Evolutionary conservation across 2,329 filamentous ascomycete genomes (phyloP), one percentile per base, ranked within the genome.

Genomic region (Colletotrichum camelliae): DNA sequence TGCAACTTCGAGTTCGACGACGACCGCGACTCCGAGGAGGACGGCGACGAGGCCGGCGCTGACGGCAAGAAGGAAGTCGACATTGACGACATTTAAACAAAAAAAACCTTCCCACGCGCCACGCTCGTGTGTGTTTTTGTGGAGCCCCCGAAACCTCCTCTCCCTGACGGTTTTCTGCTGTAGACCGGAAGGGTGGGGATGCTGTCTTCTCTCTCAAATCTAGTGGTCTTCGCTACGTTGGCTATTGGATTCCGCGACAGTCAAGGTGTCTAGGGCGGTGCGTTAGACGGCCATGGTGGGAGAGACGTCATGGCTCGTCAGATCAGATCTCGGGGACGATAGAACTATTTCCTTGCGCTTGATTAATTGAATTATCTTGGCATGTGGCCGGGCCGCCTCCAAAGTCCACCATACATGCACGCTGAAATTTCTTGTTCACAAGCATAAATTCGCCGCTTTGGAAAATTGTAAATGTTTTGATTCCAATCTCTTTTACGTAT

Each of bases 1-100:
- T 95, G 94, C 88, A 97, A 97, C 88, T 98, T 99, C 90, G 97
- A 98, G 89, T 98, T 98, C 89, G 97, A 97, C 88, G 96, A 98
- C 86, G 96, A 98, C 86, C 90, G 93, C 79, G 93, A 94, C 82
- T 84, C 84, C 55, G 90, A 88, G 61, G 87, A 91, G 52, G 86
- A 84, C 31, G 91, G 91, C 37, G 89, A 88, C 69, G 89, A 87
- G 68, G 88, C 84, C 65, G 88, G 88, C 82, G 91, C 90, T 78
- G 92, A 90, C 79, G 87, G 86, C 84, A 86, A 85, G 84, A 96
- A 95, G 89, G 95, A 98, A 81, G 93, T 98, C 82, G 95, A 97
- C 85, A 95, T 98, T 85, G 96, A 98, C 88, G 96, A 98, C 86
- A 98, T 98, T 86, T 98, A 93, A 91, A 83, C 27, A 4, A 37